Percentiles rank a stretch among this genome's conserved stretches.
Evolutionary conservation across 805 yeast genomes (phyloP).

Genomic region (Dipodascopsis uninucleata): DNA sequence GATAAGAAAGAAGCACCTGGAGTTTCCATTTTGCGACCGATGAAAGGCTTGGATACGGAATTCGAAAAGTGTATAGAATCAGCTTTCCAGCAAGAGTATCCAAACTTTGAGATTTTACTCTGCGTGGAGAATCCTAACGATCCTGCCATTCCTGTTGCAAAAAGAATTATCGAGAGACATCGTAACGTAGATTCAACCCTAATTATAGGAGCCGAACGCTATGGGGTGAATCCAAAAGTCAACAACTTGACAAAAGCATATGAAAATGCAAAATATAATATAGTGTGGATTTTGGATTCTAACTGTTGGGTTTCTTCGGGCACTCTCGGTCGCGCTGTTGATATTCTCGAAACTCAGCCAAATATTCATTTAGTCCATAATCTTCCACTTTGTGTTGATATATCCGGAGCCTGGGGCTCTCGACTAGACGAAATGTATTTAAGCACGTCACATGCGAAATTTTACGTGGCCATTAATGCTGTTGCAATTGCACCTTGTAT

Average conservation of each 20-base stretch:
- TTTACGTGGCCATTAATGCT: slow-evolving; percentile 73
- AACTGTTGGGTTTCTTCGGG: slow-evolving; percentile 75
- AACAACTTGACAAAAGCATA: slow-evolving; percentile 84
- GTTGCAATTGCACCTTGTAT: slow-evolving; percentile 81
- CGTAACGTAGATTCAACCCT: slow-evolving; percentile 58
- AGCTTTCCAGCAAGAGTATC: slow-evolving; percentile 66
- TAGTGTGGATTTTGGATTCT: slow-evolving; percentile 81
- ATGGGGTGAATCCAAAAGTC: slow-evolving; percentile 86
- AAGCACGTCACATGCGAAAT: slow-evolving; percentile 78
- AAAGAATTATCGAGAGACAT: slow-evolving; percentile 48
- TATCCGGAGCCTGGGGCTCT: slow-evolving; percentile 57
- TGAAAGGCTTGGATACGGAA: slow-evolving; percentile 80
- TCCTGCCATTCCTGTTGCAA: slow-evolving; percentile 59
- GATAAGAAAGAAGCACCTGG: slow-evolving; percentile 42
- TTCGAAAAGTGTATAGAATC: slow-evolving; percentile 63
- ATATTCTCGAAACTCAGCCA: slow-evolving; percentile 37
- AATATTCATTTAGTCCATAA: slow-evolving; percentile 70
- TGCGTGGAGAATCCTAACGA: slow-evolving; percentile 67
- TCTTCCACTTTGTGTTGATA: slow-evolving; percentile 52
- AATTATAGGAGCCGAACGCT: slow-evolving; percentile 46
- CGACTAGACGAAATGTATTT: slow-evolving; percentile 80
- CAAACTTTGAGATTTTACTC: slow-evolving; percentile 67
- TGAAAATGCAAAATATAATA: slow-evolving; percentile 60
- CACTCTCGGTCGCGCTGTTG: slow-evolving; percentile 61
- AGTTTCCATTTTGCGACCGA: slow-evolving; percentile 76